Evolutionary conservation across 306 rosid species (phyloP).

Genomic region (Ziziphus jujuba): DNA sequence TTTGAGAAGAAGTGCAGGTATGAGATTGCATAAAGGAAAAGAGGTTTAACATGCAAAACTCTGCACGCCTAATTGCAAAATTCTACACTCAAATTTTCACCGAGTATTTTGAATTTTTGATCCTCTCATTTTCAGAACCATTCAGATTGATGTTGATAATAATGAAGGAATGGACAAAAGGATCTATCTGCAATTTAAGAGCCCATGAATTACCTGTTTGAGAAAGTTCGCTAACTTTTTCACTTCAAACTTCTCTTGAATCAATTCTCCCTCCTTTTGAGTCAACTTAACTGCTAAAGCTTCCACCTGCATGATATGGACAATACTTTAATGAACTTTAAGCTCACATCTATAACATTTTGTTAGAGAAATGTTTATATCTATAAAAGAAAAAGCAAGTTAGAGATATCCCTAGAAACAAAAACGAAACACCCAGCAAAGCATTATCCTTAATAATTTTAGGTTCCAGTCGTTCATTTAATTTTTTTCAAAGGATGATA

Average conservation of each 20-base stretch:
- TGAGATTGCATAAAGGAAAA: not conserved
- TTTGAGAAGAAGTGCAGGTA: not conserved
- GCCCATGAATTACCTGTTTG: conserved; percentile 62
- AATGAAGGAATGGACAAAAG: not conserved
- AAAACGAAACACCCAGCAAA: not conserved
- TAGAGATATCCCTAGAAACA: not conserved
- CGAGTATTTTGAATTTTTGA: not conserved
- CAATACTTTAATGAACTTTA: not conserved
- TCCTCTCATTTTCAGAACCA: not conserved
- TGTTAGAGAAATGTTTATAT: too few relatives aligned
- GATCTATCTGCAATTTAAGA: conserved; percentile 6
- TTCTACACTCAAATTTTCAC: not conserved
- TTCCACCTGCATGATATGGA: conserved; percentile 68
- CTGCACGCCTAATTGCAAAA: not conserved
- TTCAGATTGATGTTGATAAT: not conserved
- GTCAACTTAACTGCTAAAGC: conserved; percentile 97
- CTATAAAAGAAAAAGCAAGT: not conserved
- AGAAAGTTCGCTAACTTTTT: conserved; percentile 88
- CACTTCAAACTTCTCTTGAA: conserved; percentile 99
- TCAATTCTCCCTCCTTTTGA: conserved; percentile 95
- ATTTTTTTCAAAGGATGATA: too few relatives aligned
- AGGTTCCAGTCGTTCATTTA: too few relatives aligned
- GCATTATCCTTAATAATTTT: too few relatives aligned
- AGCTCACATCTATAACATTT: too few relatives aligned
- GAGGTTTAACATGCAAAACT: not conserved